phyloP scores from a whole-genome alignment of 768 basidiomycete genomes.

The Suillus fuscotomentosus region DNA sequence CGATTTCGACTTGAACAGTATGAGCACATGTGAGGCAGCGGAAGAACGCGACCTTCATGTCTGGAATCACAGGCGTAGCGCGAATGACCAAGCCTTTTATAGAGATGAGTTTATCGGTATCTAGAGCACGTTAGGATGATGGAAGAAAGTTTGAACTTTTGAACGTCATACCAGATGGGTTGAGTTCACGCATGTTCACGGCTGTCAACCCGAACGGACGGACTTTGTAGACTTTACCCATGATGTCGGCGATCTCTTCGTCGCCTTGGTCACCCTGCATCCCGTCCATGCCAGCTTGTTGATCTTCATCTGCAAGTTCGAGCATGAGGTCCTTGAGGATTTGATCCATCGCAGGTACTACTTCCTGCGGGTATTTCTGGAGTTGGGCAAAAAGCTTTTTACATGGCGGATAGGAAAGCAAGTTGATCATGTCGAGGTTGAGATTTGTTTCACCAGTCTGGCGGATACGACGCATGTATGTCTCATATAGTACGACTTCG shows the following conservation, averaged over 20 bases:
- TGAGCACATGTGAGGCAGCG: conserved; percentile 94
- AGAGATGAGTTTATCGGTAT: conserved; percentile 95
- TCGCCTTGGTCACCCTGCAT: conserved; percentile 77
- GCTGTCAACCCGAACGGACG: conserved; percentile 83
- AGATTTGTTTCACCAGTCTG: conserved; percentile 90
- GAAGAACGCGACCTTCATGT: conserved; percentile 99
- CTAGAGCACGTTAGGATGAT: conserved; percentile 39
- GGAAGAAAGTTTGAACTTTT: neutral
- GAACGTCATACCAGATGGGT: conserved; percentile 72
- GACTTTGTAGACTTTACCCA: conserved; percentile 87
- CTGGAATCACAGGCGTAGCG: conserved; percentile 95
- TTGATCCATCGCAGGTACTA: conserved; percentile 96
- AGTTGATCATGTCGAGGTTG: conserved; percentile 86
- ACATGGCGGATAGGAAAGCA: conserved; percentile 81
- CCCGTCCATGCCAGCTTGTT: conserved; percentile 64
- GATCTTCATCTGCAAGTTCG: conserved; percentile 81
- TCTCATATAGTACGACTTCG: conserved; percentile 73
- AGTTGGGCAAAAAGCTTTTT: conserved; percentile 84
- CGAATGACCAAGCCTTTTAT: conserved; percentile 98
- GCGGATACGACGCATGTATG: conserved; percentile 81
- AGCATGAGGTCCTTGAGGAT: conserved; percentile 92
- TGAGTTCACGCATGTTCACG: conserved; percentile 93
- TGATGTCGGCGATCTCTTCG: conserved; percentile 86
- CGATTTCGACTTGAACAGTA: conserved; percentile 96
- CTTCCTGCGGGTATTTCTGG: conserved; percentile 93